phyloP scores from a whole-genome alignment of 305 asterid species.

The Petunia hybrid region DNA sequence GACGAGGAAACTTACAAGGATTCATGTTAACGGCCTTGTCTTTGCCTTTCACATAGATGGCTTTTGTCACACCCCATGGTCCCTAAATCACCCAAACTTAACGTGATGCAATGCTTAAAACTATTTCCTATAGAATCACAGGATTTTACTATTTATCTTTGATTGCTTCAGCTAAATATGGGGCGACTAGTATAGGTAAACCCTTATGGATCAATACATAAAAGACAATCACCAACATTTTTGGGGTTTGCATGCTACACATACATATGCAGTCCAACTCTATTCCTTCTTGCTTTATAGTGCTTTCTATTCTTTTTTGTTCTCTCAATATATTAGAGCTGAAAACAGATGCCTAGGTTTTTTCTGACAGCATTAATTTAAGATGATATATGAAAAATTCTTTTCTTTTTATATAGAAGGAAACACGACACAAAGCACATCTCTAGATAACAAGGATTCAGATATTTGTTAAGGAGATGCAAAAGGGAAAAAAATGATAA shows the following conservation, averaged over 20 bases:
- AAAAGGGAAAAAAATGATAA: not conserved
- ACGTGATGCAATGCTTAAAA: not conserved
- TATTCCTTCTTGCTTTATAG: not conserved
- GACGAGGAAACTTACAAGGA: not conserved
- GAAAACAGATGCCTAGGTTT: conserved; percentile 3
- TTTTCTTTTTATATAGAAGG: not conserved
- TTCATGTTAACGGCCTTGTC: not conserved
- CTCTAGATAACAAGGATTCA: not conserved
- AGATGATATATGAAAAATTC: not conserved
- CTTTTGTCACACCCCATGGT: not conserved
- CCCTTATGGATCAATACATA: conserved; percentile 2
- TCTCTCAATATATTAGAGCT: not conserved
- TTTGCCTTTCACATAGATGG: not conserved
- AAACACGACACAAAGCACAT: not conserved
- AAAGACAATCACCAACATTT: conserved; percentile 22
- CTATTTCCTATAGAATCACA: not conserved
- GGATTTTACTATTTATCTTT: not conserved
- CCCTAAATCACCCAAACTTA: not conserved
- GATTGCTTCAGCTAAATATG: not conserved
- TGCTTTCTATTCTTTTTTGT: not conserved
- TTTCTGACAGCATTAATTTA: conserved; percentile 19
- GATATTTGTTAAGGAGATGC: not conserved
- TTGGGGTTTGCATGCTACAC: not conserved
- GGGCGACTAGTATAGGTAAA: not conserved
- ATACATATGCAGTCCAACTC: not conserved